Evolutionary conservation across 805 yeast species (phyloP).

Genomic region (Metschnikowia cerradonensis): DNA sequence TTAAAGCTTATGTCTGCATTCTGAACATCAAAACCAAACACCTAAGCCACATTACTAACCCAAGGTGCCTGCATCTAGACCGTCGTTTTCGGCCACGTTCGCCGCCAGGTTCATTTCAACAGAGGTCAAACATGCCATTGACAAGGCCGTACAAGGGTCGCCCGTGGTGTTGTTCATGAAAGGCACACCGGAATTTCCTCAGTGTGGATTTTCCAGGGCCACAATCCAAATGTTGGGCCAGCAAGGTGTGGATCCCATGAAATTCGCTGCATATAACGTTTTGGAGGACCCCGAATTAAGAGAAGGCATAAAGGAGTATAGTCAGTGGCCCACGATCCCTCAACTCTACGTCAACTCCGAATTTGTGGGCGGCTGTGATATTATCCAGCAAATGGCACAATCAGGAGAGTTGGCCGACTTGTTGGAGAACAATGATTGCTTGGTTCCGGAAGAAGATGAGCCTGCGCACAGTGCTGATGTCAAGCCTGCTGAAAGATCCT

Average conservation of each 20-base stretch:
- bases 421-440: constrained; percentile 71
- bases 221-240: constrained; percentile 91
- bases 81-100: not conserved
- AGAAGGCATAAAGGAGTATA: constrained; percentile 91
- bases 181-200: constrained; percentile 97
- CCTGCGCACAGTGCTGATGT: constrained; percentile 25
- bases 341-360: constrained; percentile 89
- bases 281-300: constrained; percentile 92
- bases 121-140: constrained; percentile 80
- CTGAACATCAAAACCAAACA: no score
- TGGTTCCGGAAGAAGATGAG: constrained; percentile 75
- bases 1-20: no score
- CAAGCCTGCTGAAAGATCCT: constrained; percentile 34
- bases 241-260: constrained; percentile 93
- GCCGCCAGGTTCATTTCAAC: constrained; percentile 54
- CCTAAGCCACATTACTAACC: not conserved
- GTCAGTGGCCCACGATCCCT: constrained; percentile 98
- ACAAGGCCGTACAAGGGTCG: constrained; percentile 78
- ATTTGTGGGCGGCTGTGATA: constrained; percentile 97
- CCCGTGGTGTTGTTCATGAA: constrained; percentile 98
- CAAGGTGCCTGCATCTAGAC: not conserved
- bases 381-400: constrained; percentile 85
- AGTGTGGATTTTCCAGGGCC: constrained; percentile 95
- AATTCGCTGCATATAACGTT: constrained; percentile 96
- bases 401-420: constrained; percentile 85